phyloP scores from a whole-genome alignment of 2,329 filamentous ascomycete genomes.

The Amylocarpus encephaloides region DNA sequence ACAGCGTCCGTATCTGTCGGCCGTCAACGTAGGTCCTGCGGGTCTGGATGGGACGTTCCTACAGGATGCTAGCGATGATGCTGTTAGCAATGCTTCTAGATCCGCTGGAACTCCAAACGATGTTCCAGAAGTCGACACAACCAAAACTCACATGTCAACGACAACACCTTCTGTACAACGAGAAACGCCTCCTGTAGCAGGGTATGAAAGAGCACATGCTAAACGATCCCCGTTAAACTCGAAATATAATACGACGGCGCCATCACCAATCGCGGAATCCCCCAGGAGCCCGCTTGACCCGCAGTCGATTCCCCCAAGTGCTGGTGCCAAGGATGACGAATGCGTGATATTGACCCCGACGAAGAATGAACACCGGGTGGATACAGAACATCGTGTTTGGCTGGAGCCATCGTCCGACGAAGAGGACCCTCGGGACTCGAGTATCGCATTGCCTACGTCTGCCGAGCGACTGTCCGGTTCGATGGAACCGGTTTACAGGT shows the following conservation, averaged over 20 bases:
- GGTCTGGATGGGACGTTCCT: conserved; percentile 40
- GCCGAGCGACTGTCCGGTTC: conserved; percentile 36
- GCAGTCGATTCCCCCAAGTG: conserved; percentile 6
- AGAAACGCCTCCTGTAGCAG: conserved; percentile 27
- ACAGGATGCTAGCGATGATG: conserved; percentile 44
- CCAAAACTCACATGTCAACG: conserved; percentile 3
- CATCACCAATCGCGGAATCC: conserved; percentile 14
- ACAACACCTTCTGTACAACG: conserved; percentile 19
- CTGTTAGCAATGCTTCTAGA: conserved; percentile 29
- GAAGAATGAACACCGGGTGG: conserved; percentile 11
- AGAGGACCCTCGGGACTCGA: conserved; percentile 21
- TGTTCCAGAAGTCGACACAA: conserved; percentile 7
- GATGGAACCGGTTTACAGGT: conserved; percentile 40
- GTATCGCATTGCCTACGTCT: conserved; percentile 27
- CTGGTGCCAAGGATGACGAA: conserved; percentile 23
- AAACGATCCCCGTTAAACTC: conserved; percentile 18
- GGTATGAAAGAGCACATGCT: conserved; percentile 26
- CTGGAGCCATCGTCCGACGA: conserved; percentile 31
- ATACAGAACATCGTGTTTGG: conserved; percentile 27
- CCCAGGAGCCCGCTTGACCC: conserved; percentile 16
- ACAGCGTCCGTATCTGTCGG: conserved; percentile 14
- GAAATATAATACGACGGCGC: conserved; percentile 7
- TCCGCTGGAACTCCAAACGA: conserved; percentile 9
- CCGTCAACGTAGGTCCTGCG: conserved; percentile 8
- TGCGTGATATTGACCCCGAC: conserved; percentile 28